A percentile compares a stretch with the other conserved stretches of the same genome.
Conservation (phyloP, 768 basidiomycete genomes). For the Lactifluus subvellereus region DNA sequence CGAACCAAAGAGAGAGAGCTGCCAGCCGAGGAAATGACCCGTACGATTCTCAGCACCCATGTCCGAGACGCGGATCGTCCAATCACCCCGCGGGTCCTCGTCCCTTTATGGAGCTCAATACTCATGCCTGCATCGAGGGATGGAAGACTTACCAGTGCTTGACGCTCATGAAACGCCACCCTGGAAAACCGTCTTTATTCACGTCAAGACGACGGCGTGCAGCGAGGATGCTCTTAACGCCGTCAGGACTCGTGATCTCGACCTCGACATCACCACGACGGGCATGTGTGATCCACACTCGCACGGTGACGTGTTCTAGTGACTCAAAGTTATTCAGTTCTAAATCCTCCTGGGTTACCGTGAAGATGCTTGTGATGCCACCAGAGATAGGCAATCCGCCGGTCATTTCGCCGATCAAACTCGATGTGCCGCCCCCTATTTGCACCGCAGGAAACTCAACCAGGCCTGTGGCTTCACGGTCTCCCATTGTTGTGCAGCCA, state of each 20-base stretch:
- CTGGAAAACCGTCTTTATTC: constrained; percentile 67
- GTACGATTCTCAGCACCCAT: constrained; percentile 53
- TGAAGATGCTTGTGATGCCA: constrained; percentile 60
- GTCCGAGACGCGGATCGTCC: constrained; percentile 86
- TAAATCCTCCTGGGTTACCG: constrained; percentile 62
- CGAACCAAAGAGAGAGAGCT: constrained; percentile 88
- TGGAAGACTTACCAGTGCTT: constrained; percentile 81
- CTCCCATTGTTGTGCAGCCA: constrained; percentile 73
- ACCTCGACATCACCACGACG: constrained; percentile 91
- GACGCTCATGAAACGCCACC: constrained; percentile 97
- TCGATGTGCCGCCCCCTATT: constrained; percentile 55
- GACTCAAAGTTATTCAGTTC: constrained; percentile 71
- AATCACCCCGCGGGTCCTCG: constrained; percentile 83
- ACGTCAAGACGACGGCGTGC: constrained; percentile 61
- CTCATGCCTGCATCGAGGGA: background rate
- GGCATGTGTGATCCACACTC: constrained; percentile 88
- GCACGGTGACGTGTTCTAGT: constrained; percentile 88
- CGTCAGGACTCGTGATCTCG: constrained; percentile 77
- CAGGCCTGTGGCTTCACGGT: constrained; percentile 93
- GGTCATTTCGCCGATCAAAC: constrained; percentile 43
- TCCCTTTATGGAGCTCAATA: constrained; percentile 53
- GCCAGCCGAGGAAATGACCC: constrained; percentile 81
- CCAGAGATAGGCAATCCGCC: constrained; percentile 59
- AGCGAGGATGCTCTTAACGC: constrained; percentile 80
- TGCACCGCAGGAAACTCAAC: constrained; percentile 69